Base-by-base conservation (phyloP, 495 filamentous ascomycete species). In the Hypoxylon lienhwacheense region DNA sequence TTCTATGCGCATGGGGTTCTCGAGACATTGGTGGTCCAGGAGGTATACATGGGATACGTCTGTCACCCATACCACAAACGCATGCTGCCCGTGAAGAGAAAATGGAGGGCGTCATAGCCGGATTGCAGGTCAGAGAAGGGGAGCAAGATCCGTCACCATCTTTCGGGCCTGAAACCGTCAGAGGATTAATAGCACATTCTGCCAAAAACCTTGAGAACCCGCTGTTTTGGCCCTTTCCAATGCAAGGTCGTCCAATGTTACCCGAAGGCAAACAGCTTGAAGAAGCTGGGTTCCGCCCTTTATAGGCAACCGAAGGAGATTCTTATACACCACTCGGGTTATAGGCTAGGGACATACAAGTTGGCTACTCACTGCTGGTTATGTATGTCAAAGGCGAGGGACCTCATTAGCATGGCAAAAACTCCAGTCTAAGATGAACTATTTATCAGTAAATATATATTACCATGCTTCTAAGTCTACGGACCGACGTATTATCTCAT, bases 171-270 rank as follows among this genome's bases (percentile, higher is more conserved):
- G 20, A 31, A 14, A 8, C 7, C 25, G 37, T 5, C 15, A 19
- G 25, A 2, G 28, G 45, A n/a, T 37, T 49, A 4, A 28, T 47
- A 22, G 47, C 47, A 2, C 61, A 53, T 7, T 14, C 36, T 7
- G 26, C 61, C 7, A 37, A 53, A 32, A 48, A 22, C 28, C 33
- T 65, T 26, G 72, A 77, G 34, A 77, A 75, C 35, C 76, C 76
- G 7, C 50, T 81, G 26, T 82, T 81, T 20, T 80, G 76, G 75
- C 76, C 76, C 1, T 81, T 81, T 52, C 77, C 77, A 1, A 73
- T 79, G 67, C 78, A 81, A 43, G 77, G 77, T 1, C 63, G 74
- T n/a, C 77, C 79, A 1, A 70, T 80, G 47, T 39, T 82, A 45
- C 72, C 71, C 4, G 67, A 62, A 17, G 72, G 74, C 3, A 43